Conservation (phyloP, 1,139 yeast genomes). For the Lodderomyces theae region DNA sequence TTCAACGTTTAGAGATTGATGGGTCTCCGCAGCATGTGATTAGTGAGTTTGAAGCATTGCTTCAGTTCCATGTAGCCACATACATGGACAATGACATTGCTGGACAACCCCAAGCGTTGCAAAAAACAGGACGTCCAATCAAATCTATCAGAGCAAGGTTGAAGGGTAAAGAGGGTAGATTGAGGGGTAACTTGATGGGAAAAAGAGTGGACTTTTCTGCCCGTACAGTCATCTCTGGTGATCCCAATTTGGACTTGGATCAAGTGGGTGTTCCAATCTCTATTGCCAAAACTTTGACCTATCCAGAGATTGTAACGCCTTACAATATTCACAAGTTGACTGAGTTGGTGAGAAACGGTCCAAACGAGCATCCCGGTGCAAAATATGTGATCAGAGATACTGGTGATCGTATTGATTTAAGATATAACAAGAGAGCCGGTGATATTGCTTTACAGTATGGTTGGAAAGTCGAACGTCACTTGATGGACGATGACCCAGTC, state of each 20-base stretch:
- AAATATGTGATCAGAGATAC: conserved; percentile 96
- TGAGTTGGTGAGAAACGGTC: conserved; percentile 93
- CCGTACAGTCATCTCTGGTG: conserved; percentile 98
- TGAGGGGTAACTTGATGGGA: conserved; percentile 98
- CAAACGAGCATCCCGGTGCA: conserved; percentile 99
- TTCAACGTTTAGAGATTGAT: conserved; percentile 93
- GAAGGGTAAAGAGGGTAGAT: conserved; percentile 98
- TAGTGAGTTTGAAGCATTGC: conserved; percentile 90
- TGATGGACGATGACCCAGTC: conserved; percentile 96
- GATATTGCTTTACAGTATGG: conserved; percentile 97
- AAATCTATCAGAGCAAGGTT: conserved; percentile 97
- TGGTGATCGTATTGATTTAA: conserved; percentile 95
- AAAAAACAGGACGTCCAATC: conserved; percentile 97
- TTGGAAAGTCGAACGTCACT: conserved; percentile 98
- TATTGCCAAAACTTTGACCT: conserved; percentile 90
- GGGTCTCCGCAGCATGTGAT: conserved; percentile 99
- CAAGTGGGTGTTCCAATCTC: conserved; percentile 98
- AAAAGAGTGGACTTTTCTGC: conserved; percentile 99
- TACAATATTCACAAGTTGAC: conserved; percentile 92
- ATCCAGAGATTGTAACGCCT: conserved; percentile 97
- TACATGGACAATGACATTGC: conserved; percentile 99
- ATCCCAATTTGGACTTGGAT: conserved; percentile 94
- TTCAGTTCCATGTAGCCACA: conserved; percentile 98
- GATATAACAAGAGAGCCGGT: conserved; percentile 97
- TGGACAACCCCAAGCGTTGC: conserved; percentile 99